Conservation (phyloP, 2,329 filamentous ascomycete genomes). For the Trichophyton rubrum region DNA sequence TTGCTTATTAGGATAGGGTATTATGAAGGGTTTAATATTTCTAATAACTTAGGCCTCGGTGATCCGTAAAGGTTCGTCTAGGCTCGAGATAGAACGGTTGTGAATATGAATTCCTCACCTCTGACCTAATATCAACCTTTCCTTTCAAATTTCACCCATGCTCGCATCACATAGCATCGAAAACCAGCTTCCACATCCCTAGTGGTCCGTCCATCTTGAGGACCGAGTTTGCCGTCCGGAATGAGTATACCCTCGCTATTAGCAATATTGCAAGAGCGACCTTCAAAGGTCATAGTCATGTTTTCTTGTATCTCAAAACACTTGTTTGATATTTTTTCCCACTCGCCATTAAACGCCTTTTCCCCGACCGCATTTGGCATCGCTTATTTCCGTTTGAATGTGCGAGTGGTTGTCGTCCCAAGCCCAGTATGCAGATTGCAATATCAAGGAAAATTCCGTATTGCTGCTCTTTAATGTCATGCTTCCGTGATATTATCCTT, state of each 20-base stretch:
- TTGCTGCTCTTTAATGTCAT: no score
- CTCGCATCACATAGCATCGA: neutral
- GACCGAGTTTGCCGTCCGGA: constrained; percentile 4
- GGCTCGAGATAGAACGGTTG: neutral
- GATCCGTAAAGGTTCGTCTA: neutral
- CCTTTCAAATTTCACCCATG: neutral
- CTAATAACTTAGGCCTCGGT: neutral
- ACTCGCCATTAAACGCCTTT: constrained; percentile 3
- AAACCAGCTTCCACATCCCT: neutral
- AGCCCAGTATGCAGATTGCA: no score
- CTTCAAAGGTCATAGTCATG: constrained; percentile 6
- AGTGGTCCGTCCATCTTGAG: neutral
- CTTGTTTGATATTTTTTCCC: constrained; percentile 5
- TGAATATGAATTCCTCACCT: neutral
- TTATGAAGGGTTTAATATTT: neutral
- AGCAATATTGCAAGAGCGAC: constrained; percentile 6
- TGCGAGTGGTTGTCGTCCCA: no score
- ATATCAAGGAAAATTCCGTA: no score
- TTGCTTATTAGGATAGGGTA: neutral
- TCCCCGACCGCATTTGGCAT: neutral
- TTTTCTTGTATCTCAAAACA: constrained; percentile 6
- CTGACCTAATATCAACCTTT: neutral
- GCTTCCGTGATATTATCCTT: no score
- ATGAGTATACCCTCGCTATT: constrained; percentile 3
- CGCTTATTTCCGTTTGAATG: no score